Conservation (phyloP, 140 eudicot species). For the Cichorium intybus region DNA sequence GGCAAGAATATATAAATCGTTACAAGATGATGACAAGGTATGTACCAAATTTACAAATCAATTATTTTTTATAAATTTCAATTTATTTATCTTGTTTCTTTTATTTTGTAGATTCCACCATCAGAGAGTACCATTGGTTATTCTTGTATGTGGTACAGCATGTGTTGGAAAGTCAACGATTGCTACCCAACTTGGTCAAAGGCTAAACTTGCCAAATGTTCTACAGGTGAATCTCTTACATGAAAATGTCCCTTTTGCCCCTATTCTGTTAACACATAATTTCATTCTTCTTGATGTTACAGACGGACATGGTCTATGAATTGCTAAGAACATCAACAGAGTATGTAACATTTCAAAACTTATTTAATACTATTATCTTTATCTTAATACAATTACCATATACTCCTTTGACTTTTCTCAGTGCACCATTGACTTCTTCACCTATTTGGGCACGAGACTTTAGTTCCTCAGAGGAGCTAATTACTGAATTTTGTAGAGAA, state of each 20-base stretch:
- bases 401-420: slow-evolving; percentile 31
- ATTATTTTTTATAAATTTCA: neutral
- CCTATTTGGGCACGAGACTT: slow-evolving; percentile 98
- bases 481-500: slow-evolving; percentile 97
- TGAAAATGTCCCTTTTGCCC: neutral
- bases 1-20: slow-evolving; percentile 91
- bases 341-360: slow-evolving; percentile 42
- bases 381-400: slow-evolving; percentile 2
- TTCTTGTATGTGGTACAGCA: slow-evolving; percentile 98
- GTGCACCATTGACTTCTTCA: slow-evolving; percentile 93
- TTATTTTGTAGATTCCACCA: slow-evolving; percentile 84
- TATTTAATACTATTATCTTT: slow-evolving; percentile 1
- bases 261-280: slow-evolving; percentile 1
- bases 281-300: slow-evolving; percentile 37
- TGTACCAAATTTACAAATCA: slow-evolving; percentile 2
- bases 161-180: slow-evolving; percentile 98
- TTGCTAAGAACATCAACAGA: slow-evolving; percentile 95
- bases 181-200: slow-evolving; percentile 99
- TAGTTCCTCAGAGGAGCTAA: slow-evolving; percentile 85
- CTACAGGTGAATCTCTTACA: slow-evolving; percentile 58
- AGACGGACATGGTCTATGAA: slow-evolving; percentile 99
- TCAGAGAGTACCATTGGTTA: slow-evolving; percentile 94
- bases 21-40: slow-evolving; percentile 98
- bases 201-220: slow-evolving; percentile 97
- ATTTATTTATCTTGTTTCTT: slow-evolving; percentile 17